Conservation (phyloP, 495 filamentous ascomycete genomes). For the Penicillium longicatenatum region DNA sequence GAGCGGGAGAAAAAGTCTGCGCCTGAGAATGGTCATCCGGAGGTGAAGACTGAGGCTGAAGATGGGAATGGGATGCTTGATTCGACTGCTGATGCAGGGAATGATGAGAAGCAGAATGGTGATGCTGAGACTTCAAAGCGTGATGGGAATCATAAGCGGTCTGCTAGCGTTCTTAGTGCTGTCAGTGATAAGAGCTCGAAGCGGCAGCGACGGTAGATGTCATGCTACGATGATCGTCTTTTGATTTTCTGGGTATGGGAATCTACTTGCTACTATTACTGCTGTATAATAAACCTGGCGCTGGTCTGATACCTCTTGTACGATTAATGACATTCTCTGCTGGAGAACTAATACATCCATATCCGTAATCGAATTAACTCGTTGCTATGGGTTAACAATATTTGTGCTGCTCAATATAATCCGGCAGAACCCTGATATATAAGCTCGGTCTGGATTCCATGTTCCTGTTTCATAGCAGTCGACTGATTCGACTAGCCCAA, state of each 20-base stretch:
- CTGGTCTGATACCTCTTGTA: slow-evolving; percentile 36
- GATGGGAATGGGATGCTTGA: slow-evolving; percentile 27
- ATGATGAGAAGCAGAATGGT: slow-evolving; percentile 17
- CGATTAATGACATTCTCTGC: slow-evolving; percentile 35
- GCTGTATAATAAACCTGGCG: slow-evolving; percentile 12
- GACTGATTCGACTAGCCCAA: slow-evolving; percentile 29
- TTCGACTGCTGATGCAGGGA: slow-evolving; percentile 16
- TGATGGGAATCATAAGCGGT: slow-evolving; percentile 61
- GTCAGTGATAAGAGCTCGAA: slow-evolving; percentile 71
- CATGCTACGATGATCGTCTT: slow-evolving; percentile 7
- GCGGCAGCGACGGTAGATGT: slow-evolving; percentile 64
- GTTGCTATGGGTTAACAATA: slow-evolving; percentile 19
- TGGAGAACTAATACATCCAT: slow-evolving; percentile 14
- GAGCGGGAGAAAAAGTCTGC: slow-evolving; percentile 54
- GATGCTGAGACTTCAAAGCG: slow-evolving; percentile 28
- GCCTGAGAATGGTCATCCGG: slow-evolving; percentile 30
- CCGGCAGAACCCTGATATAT: neutral
- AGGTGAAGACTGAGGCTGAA: slow-evolving; percentile 42
- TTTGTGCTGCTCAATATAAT: slow-evolving; percentile 13
- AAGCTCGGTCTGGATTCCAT: neutral
- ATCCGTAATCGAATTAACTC: slow-evolving; percentile 17
- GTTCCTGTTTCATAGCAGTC: slow-evolving; percentile 5
- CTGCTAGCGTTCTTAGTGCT: slow-evolving; percentile 71
- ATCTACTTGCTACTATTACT: slow-evolving; percentile 19
- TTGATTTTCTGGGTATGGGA: neutral